These are phyloP conservation scores for Termitomyces sp. DNA, from an alignment of 768 basidiomycete species.

Conservation along the genomic window DNA sequence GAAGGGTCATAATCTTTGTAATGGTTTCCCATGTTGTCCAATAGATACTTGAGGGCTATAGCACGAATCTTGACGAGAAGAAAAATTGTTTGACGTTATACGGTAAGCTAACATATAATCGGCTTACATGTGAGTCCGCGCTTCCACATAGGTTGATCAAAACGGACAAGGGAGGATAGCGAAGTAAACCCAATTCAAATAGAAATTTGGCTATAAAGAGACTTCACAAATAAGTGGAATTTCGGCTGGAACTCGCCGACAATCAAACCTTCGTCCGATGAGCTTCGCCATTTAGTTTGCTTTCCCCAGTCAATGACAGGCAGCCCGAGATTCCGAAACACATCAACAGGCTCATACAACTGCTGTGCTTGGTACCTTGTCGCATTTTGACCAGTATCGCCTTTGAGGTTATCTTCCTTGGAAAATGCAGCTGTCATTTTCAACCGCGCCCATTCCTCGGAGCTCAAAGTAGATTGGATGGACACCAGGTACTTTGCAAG, in stretches of 20 bases:
- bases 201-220: conserved; percentile 65
- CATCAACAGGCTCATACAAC: conserved; percentile 79
- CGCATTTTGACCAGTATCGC: conserved; percentile 25
- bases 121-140: conserved; percentile 31
- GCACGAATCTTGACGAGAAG: conserved; percentile 30
- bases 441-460: conserved; percentile 42
- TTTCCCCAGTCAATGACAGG: conserved; percentile 88
- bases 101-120: not conserved
- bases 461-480: conserved; percentile 51
- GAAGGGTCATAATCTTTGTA: conserved; percentile 57
- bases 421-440: conserved; percentile 76
- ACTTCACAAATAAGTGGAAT: not conserved
- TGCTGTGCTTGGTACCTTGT: conserved; percentile 58
- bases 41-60: conserved; percentile 72
- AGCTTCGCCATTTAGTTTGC: conserved; percentile 69
- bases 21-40: conserved; percentile 61
- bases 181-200: conserved; percentile 61
- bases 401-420: conserved; percentile 43
- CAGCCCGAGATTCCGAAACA: conserved; percentile 65
- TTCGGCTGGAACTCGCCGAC: not conserved
- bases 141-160: conserved; percentile 67
- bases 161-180: conserved; percentile 59
- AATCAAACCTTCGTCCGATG: conserved; percentile 79
- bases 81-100: not conserved
- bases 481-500: conserved; percentile 84